These are phyloP conservation scores for Plectosphaerella sp. DNA, from an alignment of 2,329 filamentous ascomycete genomes.

Conservation along the genomic window DNA sequence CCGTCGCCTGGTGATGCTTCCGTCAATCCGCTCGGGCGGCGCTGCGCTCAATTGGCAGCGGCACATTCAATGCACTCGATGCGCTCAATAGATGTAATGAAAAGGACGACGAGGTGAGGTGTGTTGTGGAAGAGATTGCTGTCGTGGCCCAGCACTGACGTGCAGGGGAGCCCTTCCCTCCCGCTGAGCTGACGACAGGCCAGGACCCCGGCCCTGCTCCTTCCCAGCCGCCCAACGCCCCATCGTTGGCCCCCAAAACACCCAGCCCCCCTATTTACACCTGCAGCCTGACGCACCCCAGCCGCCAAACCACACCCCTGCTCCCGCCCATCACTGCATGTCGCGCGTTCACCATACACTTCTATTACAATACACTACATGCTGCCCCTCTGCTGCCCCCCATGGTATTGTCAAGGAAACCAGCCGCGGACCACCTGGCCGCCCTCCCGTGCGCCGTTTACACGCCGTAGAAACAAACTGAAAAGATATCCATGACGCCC, in stretches of 20 bases:
- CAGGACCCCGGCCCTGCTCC: not conserved
- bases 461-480: not conserved
- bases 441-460: not conserved
- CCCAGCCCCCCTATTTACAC: not conserved
- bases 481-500: not conserved
- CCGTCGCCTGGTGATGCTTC: not conserved
- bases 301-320: not conserved
- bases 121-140: not conserved
- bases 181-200: too few relatives aligned
- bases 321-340: not conserved
- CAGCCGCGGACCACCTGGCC: conserved; percentile 3
- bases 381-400: conserved; percentile 9
- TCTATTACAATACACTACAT: conserved; percentile 39
- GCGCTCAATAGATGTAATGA: too few relatives aligned
- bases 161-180: not conserved
- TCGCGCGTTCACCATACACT: conserved; percentile 17
- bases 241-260: not conserved
- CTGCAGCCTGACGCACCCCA: not conserved
- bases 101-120: too few relatives aligned
- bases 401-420: conserved; percentile 17
- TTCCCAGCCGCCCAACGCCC: not conserved
- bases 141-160: not conserved
- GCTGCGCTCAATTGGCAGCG: too few relatives aligned
- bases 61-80: too few relatives aligned
- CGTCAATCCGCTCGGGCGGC: not conserved